These are phyloP conservation scores for Chlorella variabilis DNA, from an alignment of 163 green algal species.

Conservation along the genomic window DNA sequence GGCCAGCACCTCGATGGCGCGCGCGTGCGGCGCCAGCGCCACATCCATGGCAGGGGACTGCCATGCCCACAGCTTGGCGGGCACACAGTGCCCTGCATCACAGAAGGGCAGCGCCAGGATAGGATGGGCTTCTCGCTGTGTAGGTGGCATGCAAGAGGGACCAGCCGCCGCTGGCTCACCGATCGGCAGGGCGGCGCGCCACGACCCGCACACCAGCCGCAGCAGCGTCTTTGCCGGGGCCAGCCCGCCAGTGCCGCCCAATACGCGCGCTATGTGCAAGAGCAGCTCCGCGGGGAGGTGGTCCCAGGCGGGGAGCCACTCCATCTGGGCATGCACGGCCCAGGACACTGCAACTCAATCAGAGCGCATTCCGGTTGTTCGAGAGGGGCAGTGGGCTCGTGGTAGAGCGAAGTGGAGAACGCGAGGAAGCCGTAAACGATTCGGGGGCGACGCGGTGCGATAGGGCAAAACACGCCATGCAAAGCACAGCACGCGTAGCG, in stretches of 20 bases:
- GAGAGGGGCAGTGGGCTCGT: too few species aligned
- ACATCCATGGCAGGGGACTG: neutral
- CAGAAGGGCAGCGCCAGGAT: neutral
- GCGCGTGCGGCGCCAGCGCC: neutral
- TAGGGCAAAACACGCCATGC: too few species aligned
- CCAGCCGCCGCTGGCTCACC: neutral
- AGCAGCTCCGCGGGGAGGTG: neutral
- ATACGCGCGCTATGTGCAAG: neutral
- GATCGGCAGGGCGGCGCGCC: neutral
- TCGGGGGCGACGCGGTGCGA: too few species aligned
- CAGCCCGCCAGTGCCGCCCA: neutral
- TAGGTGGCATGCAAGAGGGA: too few species aligned
- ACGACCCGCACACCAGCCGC: conserved; percentile 2
- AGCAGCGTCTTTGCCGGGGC: neutral
- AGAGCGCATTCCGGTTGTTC: too few species aligned
- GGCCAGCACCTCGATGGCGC: conserved; percentile 1
- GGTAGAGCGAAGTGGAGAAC: too few species aligned
- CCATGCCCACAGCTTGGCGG: conserved; percentile 13
- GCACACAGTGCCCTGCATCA: conserved; percentile 11
- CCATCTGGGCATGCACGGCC: too few species aligned
- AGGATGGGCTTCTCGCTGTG: too few species aligned
- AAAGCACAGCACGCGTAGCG: too few species aligned
- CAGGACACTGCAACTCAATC: too few species aligned
- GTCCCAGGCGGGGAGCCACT: neutral
- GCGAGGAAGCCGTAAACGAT: too few species aligned